Percentiles rank a stretch among this genome's conserved stretches.
These are phyloP conservation scores for Penicillium odoratum DNA, from an alignment of 495 filamentous ascomycete genomes.

Conservation along the genomic window DNA sequence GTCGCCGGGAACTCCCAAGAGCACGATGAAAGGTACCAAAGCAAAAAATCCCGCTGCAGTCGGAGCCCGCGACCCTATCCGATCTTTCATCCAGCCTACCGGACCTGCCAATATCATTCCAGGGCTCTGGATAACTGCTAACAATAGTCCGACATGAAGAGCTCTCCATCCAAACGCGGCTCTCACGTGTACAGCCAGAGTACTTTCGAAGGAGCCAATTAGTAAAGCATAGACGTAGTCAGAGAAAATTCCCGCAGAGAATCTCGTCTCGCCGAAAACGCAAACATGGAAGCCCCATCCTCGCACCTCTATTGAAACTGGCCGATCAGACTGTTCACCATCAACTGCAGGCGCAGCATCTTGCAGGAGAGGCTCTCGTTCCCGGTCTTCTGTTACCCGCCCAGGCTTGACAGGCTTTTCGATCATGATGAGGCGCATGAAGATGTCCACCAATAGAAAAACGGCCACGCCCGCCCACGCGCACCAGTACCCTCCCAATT, in stretches of 20 bases:
- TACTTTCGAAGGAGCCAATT: constrained; percentile 31
- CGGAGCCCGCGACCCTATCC: constrained; percentile 25
- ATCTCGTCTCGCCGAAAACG: constrained; percentile 23
- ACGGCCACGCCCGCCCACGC: constrained; percentile 26
- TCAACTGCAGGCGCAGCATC: background rate
- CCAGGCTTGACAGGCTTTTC: constrained; percentile 18
- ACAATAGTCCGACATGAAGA: constrained; percentile 28
- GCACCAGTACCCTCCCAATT: constrained; percentile 31
- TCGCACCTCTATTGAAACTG: background rate
- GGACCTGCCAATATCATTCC: constrained; percentile 23
- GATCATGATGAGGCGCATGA: constrained; percentile 35
- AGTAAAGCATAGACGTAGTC: constrained; percentile 23
- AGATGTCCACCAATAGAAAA: constrained; percentile 28
- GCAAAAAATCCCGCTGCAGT: constrained; percentile 24
- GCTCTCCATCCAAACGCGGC: constrained; percentile 34
- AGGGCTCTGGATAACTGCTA: constrained; percentile 31
- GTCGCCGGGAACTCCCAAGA: constrained; percentile 28
- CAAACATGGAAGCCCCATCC: constrained; percentile 27
- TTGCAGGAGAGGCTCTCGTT: constrained; percentile 8
- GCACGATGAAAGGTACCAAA: constrained; percentile 21
- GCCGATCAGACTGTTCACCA: background rate
- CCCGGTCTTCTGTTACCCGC: background rate
- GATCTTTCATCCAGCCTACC: constrained; percentile 32
- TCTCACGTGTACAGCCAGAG: constrained; percentile 32
- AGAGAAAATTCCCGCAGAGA: constrained; percentile 25